Evolutionary conservation across 75 land plant genomes (phyloP), one percentile per base, ranked within the genome.

Genomic region (Isoetes taiwanensis): DNA sequence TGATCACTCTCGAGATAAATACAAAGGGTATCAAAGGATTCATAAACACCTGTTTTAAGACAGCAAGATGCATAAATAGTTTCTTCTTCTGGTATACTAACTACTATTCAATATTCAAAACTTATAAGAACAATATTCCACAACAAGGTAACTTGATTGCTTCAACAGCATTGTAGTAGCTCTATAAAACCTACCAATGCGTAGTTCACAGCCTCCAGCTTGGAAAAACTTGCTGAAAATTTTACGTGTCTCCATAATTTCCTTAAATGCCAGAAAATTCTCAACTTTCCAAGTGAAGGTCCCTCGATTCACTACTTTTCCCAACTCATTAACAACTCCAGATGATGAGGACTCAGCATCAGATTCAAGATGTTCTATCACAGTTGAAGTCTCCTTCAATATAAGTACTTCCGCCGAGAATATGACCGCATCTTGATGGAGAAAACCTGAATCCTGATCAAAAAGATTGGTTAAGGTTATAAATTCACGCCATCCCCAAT

Each of bases 401-500:
- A 93, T 87, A 27, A 87, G 83, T 52, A 93, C 98, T 78, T 93
- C 98, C 8, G 98, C 98, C 37, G 86, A 84, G 60, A 93, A 93
- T 2, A 81, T 74, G 54, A 93, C 90, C 57, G 82, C 81, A 42
- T 93, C 98, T 62, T 84, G 85, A 26, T 87, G 81, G 14, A 93
- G 83, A 64, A 81, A 93, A 0, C 98, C 98, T 37, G 96, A 79
- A 52, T 93, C 98, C 52, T 93, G 96, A 61, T 88, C 95, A 74
- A 93, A 93, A 17, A 93, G 80, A 64, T 86, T 93, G 10, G 98
- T 93, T 17, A 93, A 76, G 1, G 98, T 93, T 55, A 93, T 81
- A 70, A 93, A 93, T 57, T 93, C 98, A 34, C 96, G 78, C 98
- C 98, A 93, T 11, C 98, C 98, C 98, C 96, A 93, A 67, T 93